Percentiles rank a stretch among this genome's conserved stretches.
Evolutionary conservation across 345 rosid species (phyloP).

Genomic region (Salix koriyanagi): DNA sequence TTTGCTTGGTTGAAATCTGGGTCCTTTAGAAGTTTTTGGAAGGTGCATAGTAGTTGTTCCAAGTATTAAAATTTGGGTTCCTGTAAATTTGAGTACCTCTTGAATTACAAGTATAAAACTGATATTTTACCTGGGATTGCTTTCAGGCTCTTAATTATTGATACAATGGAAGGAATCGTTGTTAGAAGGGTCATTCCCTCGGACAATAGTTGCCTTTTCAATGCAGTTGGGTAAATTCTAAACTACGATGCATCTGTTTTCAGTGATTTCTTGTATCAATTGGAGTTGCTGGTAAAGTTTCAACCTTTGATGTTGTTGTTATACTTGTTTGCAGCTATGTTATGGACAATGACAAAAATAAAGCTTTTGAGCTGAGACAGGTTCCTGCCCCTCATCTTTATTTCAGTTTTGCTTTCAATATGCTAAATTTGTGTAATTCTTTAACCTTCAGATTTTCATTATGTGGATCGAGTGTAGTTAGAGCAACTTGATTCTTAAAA

Average conservation of each 20-base stretch:
- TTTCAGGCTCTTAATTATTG: background rate
- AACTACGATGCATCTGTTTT: background rate
- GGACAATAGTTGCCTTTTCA: slow-evolving; percentile 95
- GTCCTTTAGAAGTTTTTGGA: background rate
- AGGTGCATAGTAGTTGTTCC: background rate
- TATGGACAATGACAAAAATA: slow-evolving; percentile 77
- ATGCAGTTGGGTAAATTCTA: slow-evolving; percentile 69
- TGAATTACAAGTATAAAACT: background rate
- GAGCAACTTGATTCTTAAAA: background rate
- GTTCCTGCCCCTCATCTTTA: slow-evolving; percentile 14
- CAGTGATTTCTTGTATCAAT: background rate
- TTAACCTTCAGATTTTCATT: background rate
- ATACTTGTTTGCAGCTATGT: slow-evolving; percentile 51
- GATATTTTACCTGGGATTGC: background rate
- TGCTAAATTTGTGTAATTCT: background rate
- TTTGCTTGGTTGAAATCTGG: background rate
- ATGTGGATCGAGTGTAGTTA: background rate
- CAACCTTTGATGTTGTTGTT: background rate
- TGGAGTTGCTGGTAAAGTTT: background rate
- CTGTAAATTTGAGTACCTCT: background rate
- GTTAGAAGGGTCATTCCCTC: slow-evolving; percentile 91
- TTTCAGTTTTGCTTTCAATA: background rate
- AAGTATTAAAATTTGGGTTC: background rate
- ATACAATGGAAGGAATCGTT: slow-evolving; percentile 50
- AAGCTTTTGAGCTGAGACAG: slow-evolving; percentile 49